A percentile compares a stretch with the other conserved stretches of the same genome.
Evolutionary conservation across 2,329 filamentous ascomycete species (phyloP).

Genomic region (Fusarium veterinarium): DNA sequence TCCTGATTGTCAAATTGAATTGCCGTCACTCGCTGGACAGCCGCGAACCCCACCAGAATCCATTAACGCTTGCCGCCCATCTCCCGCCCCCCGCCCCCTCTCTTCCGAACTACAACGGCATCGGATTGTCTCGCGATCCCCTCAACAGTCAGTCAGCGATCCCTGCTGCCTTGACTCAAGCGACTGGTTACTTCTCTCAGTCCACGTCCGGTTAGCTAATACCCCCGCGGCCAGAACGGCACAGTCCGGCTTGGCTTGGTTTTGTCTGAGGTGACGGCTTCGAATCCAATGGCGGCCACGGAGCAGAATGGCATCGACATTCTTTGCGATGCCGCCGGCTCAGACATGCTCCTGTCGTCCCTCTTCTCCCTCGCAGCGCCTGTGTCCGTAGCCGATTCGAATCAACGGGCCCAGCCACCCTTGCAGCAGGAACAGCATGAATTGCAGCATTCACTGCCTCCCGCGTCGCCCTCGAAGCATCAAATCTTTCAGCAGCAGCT

Average conservation of each 20-base stretch:
- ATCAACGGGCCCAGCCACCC: constrained; percentile 26
- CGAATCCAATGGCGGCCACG: constrained; percentile 36
- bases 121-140: constrained; percentile 29
- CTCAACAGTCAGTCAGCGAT: constrained; percentile 8
- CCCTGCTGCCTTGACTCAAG: constrained; percentile 13
- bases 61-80: constrained; percentile 23
- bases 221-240: constrained; percentile 4
- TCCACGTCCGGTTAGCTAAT: neutral
- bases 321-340: constrained; percentile 45
- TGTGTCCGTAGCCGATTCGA: constrained; percentile 26
- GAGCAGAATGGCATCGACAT: constrained; percentile 46
- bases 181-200: neutral
- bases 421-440: constrained; percentile 36
- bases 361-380: constrained; percentile 43
- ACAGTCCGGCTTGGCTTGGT: constrained; percentile 18
- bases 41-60: constrained; percentile 22
- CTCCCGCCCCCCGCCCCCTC: constrained; percentile 32
- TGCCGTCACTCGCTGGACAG: constrained; percentile 24
- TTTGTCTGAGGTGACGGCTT: constrained; percentile 16
- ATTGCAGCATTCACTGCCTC: constrained; percentile 26
- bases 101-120: constrained; percentile 32
- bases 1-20: constrained; percentile 19
- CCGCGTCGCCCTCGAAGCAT: constrained; percentile 31
- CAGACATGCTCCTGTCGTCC: constrained; percentile 44
- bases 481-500: constrained; percentile 33